Conservation (phyloP, 805 yeast species). For the Yarrowia keelungensis region DNA sequence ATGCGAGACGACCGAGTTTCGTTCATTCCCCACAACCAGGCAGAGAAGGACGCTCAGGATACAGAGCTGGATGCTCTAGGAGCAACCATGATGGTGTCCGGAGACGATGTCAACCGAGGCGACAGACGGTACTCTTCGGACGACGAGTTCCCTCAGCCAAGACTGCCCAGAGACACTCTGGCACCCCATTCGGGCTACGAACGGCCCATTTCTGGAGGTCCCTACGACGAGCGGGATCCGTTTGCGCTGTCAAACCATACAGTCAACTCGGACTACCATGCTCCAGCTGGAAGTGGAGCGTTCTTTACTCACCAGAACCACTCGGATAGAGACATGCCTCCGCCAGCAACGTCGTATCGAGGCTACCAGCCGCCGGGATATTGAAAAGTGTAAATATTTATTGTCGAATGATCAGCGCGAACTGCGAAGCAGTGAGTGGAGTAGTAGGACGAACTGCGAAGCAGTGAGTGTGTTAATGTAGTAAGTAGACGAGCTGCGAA, state of each 20-base stretch:
- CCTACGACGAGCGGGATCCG: conserved; percentile 23
- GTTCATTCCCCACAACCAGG: conserved; percentile 61
- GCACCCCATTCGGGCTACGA: conserved; percentile 18
- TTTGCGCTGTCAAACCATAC: conserved; percentile 24
- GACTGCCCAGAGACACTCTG: conserved; percentile 33
- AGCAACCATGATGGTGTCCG: conserved; percentile 49
- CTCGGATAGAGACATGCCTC: conserved; percentile 18
- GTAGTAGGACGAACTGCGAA: not conserved
- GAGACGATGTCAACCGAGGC: conserved; percentile 18
- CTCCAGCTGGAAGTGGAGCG: conserved; percentile 32
- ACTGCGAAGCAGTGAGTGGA: not conserved
- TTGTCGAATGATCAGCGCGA: not conserved
- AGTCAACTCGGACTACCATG: conserved; percentile 21
- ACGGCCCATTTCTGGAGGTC: conserved; percentile 17
- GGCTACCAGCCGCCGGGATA: conserved; percentile 37
- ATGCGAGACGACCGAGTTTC: conserved; percentile 96
- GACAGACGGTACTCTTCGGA: conserved; percentile 25
- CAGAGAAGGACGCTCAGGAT: conserved; percentile 48
- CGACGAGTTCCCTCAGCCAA: conserved; percentile 34
- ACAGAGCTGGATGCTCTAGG: conserved; percentile 77
- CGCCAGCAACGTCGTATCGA: conserved; percentile 33
- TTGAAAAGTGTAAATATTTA: conserved; percentile 29
- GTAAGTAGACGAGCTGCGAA: too few species aligned
- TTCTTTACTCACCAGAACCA: conserved; percentile 8
- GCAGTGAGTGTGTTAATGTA: too few species aligned